These are phyloP conservation scores for Salix viminalis DNA, from an alignment of 345 rosid genomes.

Conservation along the genomic window DNA sequence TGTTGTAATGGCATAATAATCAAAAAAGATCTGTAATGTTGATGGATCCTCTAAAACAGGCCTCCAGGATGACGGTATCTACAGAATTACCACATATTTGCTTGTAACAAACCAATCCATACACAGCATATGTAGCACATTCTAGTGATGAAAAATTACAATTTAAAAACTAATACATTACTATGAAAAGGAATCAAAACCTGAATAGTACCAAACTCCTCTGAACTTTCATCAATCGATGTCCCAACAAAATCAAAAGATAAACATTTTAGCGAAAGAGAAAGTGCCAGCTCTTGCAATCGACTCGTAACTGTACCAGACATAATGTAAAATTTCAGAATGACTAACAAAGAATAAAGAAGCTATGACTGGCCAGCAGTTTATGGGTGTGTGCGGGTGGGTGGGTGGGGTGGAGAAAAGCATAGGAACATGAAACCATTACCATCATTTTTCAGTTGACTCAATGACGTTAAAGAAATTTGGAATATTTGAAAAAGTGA, in stretches of 20 bases:
- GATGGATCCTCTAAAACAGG: constrained; percentile 85
- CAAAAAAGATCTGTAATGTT: constrained; percentile 91
- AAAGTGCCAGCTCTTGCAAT: constrained; percentile 91
- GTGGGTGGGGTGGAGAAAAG: background rate
- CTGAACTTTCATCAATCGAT: constrained; percentile 94
- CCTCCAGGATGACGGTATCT: constrained; percentile 93
- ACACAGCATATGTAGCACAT: constrained; percentile 7
- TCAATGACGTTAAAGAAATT: constrained; percentile 81
- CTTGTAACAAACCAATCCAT: background rate
- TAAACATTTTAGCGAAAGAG: constrained; percentile 88
- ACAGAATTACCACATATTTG: constrained; percentile 18
- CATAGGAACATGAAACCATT: constrained; percentile 15
- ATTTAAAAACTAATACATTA: background rate
- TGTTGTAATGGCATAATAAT: constrained; percentile 73
- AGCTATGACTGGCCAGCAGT: background rate
- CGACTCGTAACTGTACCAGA: constrained; percentile 55
- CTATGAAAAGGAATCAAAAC: constrained; percentile 26
- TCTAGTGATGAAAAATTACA: background rate
- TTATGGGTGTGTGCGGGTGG: background rate
- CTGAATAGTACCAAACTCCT: constrained; percentile 99
- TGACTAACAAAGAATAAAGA: background rate
- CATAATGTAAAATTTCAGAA: constrained; percentile 19
- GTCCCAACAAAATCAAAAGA: constrained; percentile 99
- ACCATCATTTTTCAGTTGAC: constrained; percentile 93
- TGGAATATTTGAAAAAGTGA: constrained; percentile 89